Base-by-base conservation (phyloP, 2,329 filamentous ascomycete species). In the Tetracladium maxilliforme region DNA sequence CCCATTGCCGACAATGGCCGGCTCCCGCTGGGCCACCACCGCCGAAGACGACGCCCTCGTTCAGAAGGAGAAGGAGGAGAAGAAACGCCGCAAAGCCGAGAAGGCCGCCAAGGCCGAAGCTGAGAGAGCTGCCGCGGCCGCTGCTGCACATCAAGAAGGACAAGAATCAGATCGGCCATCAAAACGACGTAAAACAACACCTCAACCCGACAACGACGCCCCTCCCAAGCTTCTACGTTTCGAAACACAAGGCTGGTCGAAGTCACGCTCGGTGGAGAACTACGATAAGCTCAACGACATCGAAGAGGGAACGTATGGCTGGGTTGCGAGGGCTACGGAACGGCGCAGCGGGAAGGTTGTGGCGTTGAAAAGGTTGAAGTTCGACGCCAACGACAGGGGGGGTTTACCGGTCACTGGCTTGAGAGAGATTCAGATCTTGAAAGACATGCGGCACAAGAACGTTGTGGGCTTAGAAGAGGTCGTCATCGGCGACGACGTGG, bases 261-360 rank as follows among this genome's bases (percentile, higher is more conserved):
- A 55, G 29, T 79, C 77, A 43, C 65, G 79, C 31, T 80, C 80
- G 45, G 77, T 92, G 14, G 78, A 87, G 43, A 76, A 82, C 43
- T 98, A 86, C 53, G 81, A 94, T 42, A 79, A 81, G 38, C 61
- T 98, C 29, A 98, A 98, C 49, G 80, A 90, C 46, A 98, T 98
- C 41, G 90, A 95, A 51, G 90, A 98, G 56, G 90, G 90, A 18
- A 84, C 84, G 7, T 98, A 98, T 50, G 90, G 90, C 22, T 87
- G 76, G 68, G 90, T 98, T 5, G 86, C 86, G 27, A 67, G 90
- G 30, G 90, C 84, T 9, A 74, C 64, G 33, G 77, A 92, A 40
- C 59, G 65, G 16, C 55, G 60, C 4, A 87, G 80, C 1, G 79
- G 80, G 17, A 68, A 76, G 29, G 65, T 98, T 6, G 86, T 95